A percentile compares a stretch with the other conserved stretches of the same genome.
phyloP scores from a whole-genome alignment of 2,329 filamentous ascomycete genomes.

The Endoconidiophora laricicola region DNA sequence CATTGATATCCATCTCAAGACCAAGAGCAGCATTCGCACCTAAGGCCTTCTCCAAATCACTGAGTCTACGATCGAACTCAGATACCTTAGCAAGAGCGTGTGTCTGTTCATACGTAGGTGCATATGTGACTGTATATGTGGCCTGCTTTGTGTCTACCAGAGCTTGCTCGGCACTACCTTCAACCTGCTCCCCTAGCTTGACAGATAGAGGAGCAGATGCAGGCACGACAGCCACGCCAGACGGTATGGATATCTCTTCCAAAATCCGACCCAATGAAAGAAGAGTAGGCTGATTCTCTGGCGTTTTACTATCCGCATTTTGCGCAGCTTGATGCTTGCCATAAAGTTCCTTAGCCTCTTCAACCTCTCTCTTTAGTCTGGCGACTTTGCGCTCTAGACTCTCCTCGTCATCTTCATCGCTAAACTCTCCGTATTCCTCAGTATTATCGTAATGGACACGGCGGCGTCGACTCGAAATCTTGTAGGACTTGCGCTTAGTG shows the following conservation, averaged over 20 bases:
- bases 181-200: not conserved
- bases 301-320: constrained; percentile 25
- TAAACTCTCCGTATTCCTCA: constrained; percentile 55
- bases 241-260: constrained; percentile 39
- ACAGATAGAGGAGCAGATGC: not conserved
- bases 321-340: constrained; percentile 34
- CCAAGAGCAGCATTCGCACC: constrained; percentile 58
- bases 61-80: constrained; percentile 71
- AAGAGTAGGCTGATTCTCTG: constrained; percentile 36
- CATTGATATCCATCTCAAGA: constrained; percentile 41
- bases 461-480: constrained; percentile 50
- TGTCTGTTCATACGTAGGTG: constrained; percentile 46
- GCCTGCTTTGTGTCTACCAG: constrained; percentile 19
- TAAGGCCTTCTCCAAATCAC: constrained; percentile 62
- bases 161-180: constrained; percentile 14
- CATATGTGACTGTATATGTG: constrained; percentile 49
- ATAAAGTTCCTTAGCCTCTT: constrained; percentile 51
- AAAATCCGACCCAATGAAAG: constrained; percentile 55
- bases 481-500: constrained; percentile 70
- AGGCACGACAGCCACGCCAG: constrained; percentile 12
- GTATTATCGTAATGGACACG: constrained; percentile 47
- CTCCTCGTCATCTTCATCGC: constrained; percentile 55
- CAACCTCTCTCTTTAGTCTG: constrained; percentile 65
- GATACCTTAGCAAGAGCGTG: constrained; percentile 65
- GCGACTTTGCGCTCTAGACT: constrained; percentile 63